Base-by-base conservation (phyloP, 2,329 filamentous ascomycete genomes). In the Phoma herbarum region DNA sequence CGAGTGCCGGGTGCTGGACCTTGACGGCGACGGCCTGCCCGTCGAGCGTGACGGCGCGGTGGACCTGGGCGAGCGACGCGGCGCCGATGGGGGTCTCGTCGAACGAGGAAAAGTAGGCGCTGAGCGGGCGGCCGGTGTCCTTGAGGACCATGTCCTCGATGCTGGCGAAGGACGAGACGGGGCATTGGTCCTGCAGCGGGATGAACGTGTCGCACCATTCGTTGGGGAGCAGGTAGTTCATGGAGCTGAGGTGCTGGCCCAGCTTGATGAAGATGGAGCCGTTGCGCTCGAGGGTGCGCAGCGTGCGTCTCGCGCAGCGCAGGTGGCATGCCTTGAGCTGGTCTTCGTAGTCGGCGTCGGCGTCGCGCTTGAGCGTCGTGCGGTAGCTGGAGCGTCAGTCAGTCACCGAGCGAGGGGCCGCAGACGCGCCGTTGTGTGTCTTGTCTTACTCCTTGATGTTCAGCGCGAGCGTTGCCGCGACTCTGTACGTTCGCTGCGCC, bases 261-360 rank as follows among this genome's bases (percentile, higher is more conserved):
- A 99, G 82, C 79, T 99, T 99, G 76, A 99, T 98, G 70, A 98
- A 99, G 63, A 99, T 97, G 26, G 94, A 96, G 25, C 96, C 95
- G 77, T 97, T 98, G 82, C 91, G 92, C 83, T 99, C 95, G 64
- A 98, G 81, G 1, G 96, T 93, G 57, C 84, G 85, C 41, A 98
- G 81, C 1, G 95, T 97, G 61, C 95, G 87, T 70, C 92, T 86
- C 28, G 95, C 95, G 79, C 95, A 99, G 77, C 95, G 86, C 75
- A 96, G 90, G 78, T 99, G 95, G 74, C 95, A 98, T 63, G 88
- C 88, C 67, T 87, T 90, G 51, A 99, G 81, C 35, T 90, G 77
- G n/a, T 78, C 82, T n/a, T 85, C 81, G 72, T 87, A 86, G 75
- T 92, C 86, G 51, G 86, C 84, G 37, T 85, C 82, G 60, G 91